A percentile compares a stretch with the other conserved stretches of the same genome.
These are phyloP conservation scores for Straminergon stramineum DNA, from an alignment of 225 moss, liverwort and hornwort genomes.

Conservation along the genomic window DNA sequence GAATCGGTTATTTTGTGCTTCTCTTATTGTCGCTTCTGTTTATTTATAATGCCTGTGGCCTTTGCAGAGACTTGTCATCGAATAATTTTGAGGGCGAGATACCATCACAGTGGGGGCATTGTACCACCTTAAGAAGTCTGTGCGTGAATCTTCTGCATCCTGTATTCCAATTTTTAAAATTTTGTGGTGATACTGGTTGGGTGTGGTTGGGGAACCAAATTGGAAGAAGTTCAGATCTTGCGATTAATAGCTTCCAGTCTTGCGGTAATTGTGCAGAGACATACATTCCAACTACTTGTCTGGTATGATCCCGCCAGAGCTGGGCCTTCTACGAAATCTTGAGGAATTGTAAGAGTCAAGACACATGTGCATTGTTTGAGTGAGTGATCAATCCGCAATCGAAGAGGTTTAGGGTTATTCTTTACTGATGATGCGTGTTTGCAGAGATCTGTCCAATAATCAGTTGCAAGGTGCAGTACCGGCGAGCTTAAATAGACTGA, in stretches of 20 bases:
- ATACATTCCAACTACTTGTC: constrained; percentile 35
- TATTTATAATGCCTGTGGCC: background rate
- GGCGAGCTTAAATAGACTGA: constrained; percentile 27
- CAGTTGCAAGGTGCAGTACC: constrained; percentile 34
- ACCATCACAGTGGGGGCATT: constrained; percentile 21
- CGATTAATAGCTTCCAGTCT: background rate
- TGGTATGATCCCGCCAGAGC: constrained; percentile 32
- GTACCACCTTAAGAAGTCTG: constrained; percentile 26
- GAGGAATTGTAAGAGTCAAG: constrained; percentile 29
- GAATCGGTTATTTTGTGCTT: background rate
- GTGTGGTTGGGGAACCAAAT: background rate
- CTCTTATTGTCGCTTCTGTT: background rate
- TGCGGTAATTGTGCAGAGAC: constrained; percentile 7
- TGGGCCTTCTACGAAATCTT: constrained; percentile 32
- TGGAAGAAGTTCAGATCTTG: background rate
- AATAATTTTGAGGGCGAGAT: constrained; percentile 39
- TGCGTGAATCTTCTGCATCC: constrained; percentile 10
- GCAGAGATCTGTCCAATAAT: constrained; percentile 47
- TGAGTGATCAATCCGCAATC: background rate
- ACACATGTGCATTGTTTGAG: background rate
- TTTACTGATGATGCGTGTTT: constrained; percentile 1
- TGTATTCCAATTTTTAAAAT: background rate
- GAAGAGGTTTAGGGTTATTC: background rate
- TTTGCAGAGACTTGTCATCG: constrained; percentile 35
- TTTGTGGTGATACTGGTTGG: background rate